A percentile compares a stretch with the other conserved stretches of the same genome.
Conservation (phyloP, 495 filamentous ascomycete genomes). For the Hypoxylon crocopeplum region DNA sequence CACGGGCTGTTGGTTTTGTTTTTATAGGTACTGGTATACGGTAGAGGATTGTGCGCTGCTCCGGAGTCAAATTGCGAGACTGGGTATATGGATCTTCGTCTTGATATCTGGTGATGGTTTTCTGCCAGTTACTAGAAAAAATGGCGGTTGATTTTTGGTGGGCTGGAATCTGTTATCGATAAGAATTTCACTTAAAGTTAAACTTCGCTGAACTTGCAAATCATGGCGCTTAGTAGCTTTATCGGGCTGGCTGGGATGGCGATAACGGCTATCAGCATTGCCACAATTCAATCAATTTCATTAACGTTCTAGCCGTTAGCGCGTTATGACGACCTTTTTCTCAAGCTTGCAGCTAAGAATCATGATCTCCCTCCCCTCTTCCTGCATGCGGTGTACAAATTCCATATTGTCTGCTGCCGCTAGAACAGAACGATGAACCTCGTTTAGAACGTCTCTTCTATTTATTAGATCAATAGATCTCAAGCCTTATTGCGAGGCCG, state of each 20-base stretch:
- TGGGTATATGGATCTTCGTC: neutral
- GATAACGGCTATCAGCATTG: constrained; percentile 14
- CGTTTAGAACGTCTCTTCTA: neutral
- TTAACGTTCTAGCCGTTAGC: constrained; percentile 12
- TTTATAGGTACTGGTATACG: too few species aligned
- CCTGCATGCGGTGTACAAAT: constrained; percentile 11
- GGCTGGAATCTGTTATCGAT: constrained; percentile 39
- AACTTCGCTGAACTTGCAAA: too few species aligned
- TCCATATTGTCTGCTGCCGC: constrained; percentile 7
- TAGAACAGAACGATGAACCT: constrained; percentile 16
- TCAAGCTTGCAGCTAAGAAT: neutral
- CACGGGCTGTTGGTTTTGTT: constrained; percentile 12
- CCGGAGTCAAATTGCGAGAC: neutral
- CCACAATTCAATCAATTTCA: too few species aligned
- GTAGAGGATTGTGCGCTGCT: neutral
- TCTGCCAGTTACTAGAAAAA: constrained; percentile 32
- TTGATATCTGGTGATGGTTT: constrained; percentile 21
- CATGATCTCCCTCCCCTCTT: constrained; percentile 1
- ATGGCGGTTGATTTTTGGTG: constrained; percentile 19
- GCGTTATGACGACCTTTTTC: constrained; percentile 35
- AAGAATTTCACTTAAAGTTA: too few species aligned
- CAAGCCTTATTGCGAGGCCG: neutral
- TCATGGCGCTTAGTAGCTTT: constrained; percentile 12
- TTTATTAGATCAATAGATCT: constrained; percentile 20
- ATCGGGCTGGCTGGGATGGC: neutral